A percentile compares a stretch with the other conserved stretches of the same genome.
phyloP scores from a whole-genome alignment of 441 rosid genomes.

The Mallotus japonicus region DNA sequence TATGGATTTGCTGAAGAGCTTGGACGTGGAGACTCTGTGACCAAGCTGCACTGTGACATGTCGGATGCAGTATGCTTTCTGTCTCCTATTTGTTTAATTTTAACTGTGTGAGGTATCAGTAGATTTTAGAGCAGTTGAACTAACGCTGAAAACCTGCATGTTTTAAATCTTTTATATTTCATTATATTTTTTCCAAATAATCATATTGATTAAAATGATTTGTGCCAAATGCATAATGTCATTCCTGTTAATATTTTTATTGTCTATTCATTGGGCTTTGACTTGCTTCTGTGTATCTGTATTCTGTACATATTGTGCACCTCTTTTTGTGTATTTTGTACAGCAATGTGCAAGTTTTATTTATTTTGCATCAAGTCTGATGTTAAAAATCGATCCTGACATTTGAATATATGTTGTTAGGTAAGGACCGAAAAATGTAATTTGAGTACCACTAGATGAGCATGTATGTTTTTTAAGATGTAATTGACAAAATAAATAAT shows the following conservation, averaged over 20 bases:
- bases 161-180: background rate
- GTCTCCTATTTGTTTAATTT: background rate
- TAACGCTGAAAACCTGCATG: background rate
- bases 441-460: no score
- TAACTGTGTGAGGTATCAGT: background rate
- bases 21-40: conserved; percentile 95
- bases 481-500: no score
- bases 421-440: no score
- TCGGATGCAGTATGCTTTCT: conserved; percentile 76
- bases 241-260: background rate
- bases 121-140: background rate
- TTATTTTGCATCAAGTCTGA: background rate
- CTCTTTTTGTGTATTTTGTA: background rate
- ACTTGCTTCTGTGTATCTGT: background rate
- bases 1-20: conserved; percentile 71
- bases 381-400: no score
- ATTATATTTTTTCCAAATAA: background rate
- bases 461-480: no score
- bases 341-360: background rate
- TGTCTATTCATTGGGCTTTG: background rate
- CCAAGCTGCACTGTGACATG: conserved; percentile 93
- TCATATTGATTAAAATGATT: background rate
- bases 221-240: background rate
- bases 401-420: no score
- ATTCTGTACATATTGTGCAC: background rate